A percentile compares a stretch with the other conserved stretches of the same genome.
These are phyloP conservation scores for Camelina hispida DNA, from an alignment of 345 rosid species.

Conservation along the genomic window DNA sequence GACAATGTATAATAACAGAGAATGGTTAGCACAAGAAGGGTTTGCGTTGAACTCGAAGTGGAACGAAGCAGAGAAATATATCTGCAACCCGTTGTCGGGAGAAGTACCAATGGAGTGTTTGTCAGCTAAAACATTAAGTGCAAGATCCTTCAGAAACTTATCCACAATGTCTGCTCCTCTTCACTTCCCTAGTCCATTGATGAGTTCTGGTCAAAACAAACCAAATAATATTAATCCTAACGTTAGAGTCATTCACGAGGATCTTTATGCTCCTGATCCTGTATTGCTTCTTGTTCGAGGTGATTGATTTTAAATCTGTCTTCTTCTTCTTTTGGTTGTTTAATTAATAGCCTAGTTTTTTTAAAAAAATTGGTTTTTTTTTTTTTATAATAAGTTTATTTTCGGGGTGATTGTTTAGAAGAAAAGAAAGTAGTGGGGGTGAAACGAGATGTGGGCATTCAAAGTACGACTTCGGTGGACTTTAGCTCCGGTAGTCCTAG, in stretches of 20 bases:
- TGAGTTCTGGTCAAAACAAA: slow-evolving; percentile 42
- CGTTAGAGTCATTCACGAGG: slow-evolving; percentile 43
- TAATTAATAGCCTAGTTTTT: background rate
- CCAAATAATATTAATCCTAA: slow-evolving; percentile 37
- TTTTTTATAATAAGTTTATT: background rate
- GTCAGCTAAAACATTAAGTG: slow-evolving; percentile 79
- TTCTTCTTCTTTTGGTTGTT: background rate
- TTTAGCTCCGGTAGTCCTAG: slow-evolving; percentile 64
- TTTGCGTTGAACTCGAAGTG: slow-evolving; percentile 89
- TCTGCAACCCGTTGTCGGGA: slow-evolving; percentile 97
- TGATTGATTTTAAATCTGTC: background rate
- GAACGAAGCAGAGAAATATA: slow-evolving; percentile 97
- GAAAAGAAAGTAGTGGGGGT: slow-evolving; percentile 58
- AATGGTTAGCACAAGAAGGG: slow-evolving; percentile 76
- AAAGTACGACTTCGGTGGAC: slow-evolving; percentile 68
- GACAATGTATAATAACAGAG: slow-evolving; percentile 60
- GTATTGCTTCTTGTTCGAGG: slow-evolving; percentile 33
- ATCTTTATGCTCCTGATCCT: slow-evolving; percentile 42
- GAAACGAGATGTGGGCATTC: slow-evolving; percentile 87
- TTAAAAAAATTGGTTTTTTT: background rate
- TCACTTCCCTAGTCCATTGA: slow-evolving; percentile 44
- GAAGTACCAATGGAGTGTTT: slow-evolving; percentile 97
- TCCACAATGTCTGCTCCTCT: slow-evolving; percentile 88
- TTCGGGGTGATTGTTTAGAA: slow-evolving; percentile 32
- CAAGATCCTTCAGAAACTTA: slow-evolving; percentile 68